Evolutionary conservation across 352 stramenopile genomes (phyloP).

Genomic region (Ophiocytium majus): DNA sequence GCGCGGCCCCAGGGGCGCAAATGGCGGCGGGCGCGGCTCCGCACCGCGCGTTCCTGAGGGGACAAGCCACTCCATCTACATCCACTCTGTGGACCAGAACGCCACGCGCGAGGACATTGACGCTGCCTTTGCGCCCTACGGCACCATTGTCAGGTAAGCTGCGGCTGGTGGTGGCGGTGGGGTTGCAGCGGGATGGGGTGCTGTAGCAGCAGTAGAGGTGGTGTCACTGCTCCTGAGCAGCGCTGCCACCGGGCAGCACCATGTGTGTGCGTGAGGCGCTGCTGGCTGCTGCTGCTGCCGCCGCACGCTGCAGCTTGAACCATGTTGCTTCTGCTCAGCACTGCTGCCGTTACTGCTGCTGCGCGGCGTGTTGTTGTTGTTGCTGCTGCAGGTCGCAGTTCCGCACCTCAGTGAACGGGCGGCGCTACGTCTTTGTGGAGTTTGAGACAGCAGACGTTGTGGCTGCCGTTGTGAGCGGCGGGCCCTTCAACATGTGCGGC

Average conservation of each 20-base stretch:
- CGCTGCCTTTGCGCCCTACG: not conserved
- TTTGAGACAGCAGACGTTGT: slow-evolving; percentile 14
- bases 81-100: not conserved
- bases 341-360: no score
- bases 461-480: not conserved
- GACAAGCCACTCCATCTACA: not conserved
- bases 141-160: not conserved
- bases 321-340: no score
- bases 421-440: slow-evolving; percentile 7
- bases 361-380: no score
- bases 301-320: no score
- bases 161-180: no score
- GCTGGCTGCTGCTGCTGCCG: no score
- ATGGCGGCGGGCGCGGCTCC: no score
- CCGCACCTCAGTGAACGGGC: not conserved
- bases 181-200: no score
- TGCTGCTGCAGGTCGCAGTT: slow-evolving; percentile 1
- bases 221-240: no score
- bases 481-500: not conserved
- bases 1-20: not conserved
- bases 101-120: not conserved
- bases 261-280: no score
- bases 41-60: not conserved
- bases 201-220: no score
- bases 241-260: no score